phyloP scores from a whole-genome alignment of 768 basidiomycete genomes.

The Mycena floridula region DNA sequence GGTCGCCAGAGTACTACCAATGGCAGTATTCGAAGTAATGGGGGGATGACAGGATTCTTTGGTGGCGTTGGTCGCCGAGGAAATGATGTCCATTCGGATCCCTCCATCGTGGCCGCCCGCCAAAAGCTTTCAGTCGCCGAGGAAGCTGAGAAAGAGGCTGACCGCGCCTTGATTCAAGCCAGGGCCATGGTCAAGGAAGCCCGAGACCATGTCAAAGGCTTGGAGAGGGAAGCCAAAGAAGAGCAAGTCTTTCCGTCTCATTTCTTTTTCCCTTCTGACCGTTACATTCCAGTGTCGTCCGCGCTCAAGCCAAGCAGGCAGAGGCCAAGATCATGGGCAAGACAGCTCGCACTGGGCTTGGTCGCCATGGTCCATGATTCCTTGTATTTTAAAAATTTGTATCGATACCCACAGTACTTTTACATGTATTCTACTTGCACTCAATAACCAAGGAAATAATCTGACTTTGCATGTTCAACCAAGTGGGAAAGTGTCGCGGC shows the following conservation, averaged over 20 bases:
- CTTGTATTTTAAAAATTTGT: no score
- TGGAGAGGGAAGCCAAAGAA: slow-evolving; percentile 32
- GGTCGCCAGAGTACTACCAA: slow-evolving; percentile 1
- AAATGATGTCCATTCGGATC: slow-evolving; percentile 22
- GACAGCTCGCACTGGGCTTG: slow-evolving; percentile 26
- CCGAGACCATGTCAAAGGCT: slow-evolving; percentile 27
- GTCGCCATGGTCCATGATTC: slow-evolving; percentile 27
- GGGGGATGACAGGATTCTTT: slow-evolving; percentile 10
- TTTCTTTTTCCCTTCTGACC: background rate
- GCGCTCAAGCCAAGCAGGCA: slow-evolving; percentile 32
- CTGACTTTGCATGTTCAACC: no score
- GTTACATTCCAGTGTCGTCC: slow-evolving; percentile 22
- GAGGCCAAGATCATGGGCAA: slow-evolving; percentile 31
- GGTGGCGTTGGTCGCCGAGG: slow-evolving; percentile 4
- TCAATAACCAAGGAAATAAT: no score
- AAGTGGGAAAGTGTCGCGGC: no score
- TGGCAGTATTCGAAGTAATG: slow-evolving; percentile 6
- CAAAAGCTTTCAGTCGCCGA: slow-evolving; percentile 32
- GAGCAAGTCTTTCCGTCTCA: slow-evolving; percentile 25
- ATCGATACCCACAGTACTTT: no score
- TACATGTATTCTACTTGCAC: no score
- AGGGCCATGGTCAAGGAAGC: slow-evolving; percentile 27
- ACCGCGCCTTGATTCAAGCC: slow-evolving; percentile 26
- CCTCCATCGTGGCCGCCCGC: slow-evolving; percentile 28
- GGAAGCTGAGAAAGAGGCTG: slow-evolving; percentile 27